Base-by-base conservation (phyloP, 192 early-diverging fungal genomes). In the Coemansia sp. region DNA sequence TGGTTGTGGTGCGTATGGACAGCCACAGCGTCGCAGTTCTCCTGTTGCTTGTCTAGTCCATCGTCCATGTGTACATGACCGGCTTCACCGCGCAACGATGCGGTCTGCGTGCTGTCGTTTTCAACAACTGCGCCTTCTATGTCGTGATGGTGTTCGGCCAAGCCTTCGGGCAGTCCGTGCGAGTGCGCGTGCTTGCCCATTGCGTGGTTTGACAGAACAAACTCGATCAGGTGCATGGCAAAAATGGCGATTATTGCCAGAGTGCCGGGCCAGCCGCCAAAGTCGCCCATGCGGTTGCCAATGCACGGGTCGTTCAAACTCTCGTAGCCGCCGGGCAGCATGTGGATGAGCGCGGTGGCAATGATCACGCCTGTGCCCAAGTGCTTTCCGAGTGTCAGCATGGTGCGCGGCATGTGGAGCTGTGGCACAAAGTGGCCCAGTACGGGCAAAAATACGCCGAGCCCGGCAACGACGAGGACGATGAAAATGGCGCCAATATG, bases 261-360 rank as follows among this genome's bases (percentile, higher is more conserved):
- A 4, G 86, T 47, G 5, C 85, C 82, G 6, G 85, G 82, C 73
- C 86, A 86, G 9, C 74, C 82, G 26, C 63, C 34, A 58, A 82
- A 85, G 57, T 46, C 48, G 58, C 81, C 82, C 67, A 76, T 71
- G 37, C 83, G 86, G 21, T 50, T 44, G n/a, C 71, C 72, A 20
- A 85, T 64, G 66, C 90, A 87, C 14, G 82, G 79, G 50, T 82
- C 74, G 34, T 69, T 63, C 19, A 91, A 83, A 31, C 74, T 81
- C 1, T 64, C 68, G 55, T 74, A 59, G 44, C 84, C 87, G 22
- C 66, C 66, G 0, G 88, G 87, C 1, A 91, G 68, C 90, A 91
- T 90, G 70, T 92, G 91, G 60, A 92, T 87, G 12, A 92, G 84
- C 9, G 85, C 87, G 8, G 91, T 92, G 0, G 91, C 78, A n/a